Evolutionary conservation across 1,284 basidiomycete species (phyloP).

Genomic region (Ganoderma meredithae): DNA sequence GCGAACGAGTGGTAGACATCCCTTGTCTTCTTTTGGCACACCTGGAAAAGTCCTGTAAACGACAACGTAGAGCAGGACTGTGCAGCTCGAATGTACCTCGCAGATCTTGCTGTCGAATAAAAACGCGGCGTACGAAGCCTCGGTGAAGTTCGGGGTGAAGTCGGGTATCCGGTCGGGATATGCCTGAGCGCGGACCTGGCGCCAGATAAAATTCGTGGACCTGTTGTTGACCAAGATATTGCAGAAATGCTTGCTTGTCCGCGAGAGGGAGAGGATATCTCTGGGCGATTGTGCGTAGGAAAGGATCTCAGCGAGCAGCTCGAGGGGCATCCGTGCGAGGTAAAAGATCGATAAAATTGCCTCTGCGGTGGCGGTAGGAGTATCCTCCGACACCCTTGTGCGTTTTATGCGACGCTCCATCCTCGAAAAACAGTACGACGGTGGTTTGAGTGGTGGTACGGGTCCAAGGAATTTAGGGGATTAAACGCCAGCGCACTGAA

Average conservation of each 20-base stretch:
- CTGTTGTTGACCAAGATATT: conserved; percentile 50
- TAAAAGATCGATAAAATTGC: neutral
- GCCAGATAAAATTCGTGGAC: conserved; percentile 58
- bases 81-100: conserved; percentile 48
- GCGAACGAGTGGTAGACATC: conserved; percentile 35
- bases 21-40: conserved; percentile 42
- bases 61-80: too few relatives aligned
- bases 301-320: conserved; percentile 55
- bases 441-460: neutral
- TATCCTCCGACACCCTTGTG: neutral
- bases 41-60: conserved; percentile 36
- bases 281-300: conserved; percentile 46
- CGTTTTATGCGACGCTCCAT: conserved; percentile 2
- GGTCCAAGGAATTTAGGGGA: neutral
- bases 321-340: conserved; percentile 47
- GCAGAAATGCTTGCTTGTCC: conserved; percentile 57
- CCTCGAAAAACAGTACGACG: neutral
- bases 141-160: conserved; percentile 48
- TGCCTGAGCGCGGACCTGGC: conserved; percentile 47
- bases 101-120: conserved; percentile 66
- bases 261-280: conserved; percentile 55
- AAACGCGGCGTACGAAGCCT: conserved; percentile 62
- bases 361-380: neutral
- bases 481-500: neutral
- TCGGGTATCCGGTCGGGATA: conserved; percentile 50